A percentile compares a stretch with the other conserved stretches of the same genome.
These are phyloP conservation scores for Globisporangium nunn DNA, from an alignment of 352 stramenopile species.

Conservation along the genomic window DNA sequence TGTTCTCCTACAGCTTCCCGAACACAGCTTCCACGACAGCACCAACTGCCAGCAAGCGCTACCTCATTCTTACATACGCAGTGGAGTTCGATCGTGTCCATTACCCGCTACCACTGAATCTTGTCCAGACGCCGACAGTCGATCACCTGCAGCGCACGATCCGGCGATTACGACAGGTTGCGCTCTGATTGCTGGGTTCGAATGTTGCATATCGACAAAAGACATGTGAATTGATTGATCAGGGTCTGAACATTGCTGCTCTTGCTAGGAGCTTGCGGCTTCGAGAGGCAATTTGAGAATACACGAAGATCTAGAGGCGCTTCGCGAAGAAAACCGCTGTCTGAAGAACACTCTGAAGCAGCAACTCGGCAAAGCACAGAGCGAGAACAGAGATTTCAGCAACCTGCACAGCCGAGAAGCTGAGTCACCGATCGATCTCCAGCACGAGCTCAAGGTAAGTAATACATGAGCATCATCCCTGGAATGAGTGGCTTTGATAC, in stretches of 20 bases:
- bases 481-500: not conserved
- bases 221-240: not conserved
- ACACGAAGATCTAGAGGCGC: slow-evolving; percentile 29
- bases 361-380: slow-evolving; percentile 25
- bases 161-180: slow-evolving; percentile 43
- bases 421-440: slow-evolving; percentile 28
- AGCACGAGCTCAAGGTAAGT: slow-evolving; percentile 36
- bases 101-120: slow-evolving; percentile 86
- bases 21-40: not conserved
- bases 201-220: not conserved
- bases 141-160: slow-evolving; percentile 82
- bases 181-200: no score
- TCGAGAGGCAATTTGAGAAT: slow-evolving; percentile 18
- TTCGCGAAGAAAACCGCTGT: slow-evolving; percentile 60
- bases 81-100: slow-evolving; percentile 93
- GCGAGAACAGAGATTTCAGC: slow-evolving; percentile 11
- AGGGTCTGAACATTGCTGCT: not conserved
- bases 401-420: slow-evolving; percentile 3
- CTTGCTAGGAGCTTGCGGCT: slow-evolving; percentile 7
- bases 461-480: not conserved
- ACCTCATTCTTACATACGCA: slow-evolving; percentile 92
- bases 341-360: slow-evolving; percentile 59
- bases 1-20: slow-evolving; percentile 1
- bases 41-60: slow-evolving; percentile 54
- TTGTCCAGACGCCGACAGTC: slow-evolving; percentile 50